Conservation (phyloP, 352 stramenopile genomes). For the Pythium aphanidermatum region DNA sequence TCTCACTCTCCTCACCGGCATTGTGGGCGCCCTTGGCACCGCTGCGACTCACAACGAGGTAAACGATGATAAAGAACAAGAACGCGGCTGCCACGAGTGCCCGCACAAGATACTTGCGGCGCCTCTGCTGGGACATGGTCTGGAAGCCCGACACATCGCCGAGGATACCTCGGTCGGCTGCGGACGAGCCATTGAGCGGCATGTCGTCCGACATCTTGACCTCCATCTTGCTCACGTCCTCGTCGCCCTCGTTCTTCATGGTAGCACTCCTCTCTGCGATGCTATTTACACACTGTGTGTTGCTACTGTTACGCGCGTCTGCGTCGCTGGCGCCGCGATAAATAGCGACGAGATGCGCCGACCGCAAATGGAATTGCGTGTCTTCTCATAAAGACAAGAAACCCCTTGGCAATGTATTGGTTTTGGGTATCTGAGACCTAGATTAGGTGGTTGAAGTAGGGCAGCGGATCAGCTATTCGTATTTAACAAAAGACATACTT, state of each 20-base stretch:
- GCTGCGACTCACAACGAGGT: slow-evolving; percentile 16
- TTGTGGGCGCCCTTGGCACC: not conserved
- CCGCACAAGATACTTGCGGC: slow-evolving; percentile 14
- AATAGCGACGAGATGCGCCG: too few species aligned
- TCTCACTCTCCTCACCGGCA: slow-evolving; percentile 1
- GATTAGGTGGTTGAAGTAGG: too few species aligned
- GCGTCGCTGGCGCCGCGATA: too few species aligned
- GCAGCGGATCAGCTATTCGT: too few species aligned
- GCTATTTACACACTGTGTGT: too few species aligned
- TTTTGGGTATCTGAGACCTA: too few species aligned
- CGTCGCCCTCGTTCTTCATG: slow-evolving; percentile 10
- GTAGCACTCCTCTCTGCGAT: too few species aligned
- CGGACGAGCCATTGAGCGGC: slow-evolving; percentile 19
- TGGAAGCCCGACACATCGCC: slow-evolving; percentile 18
- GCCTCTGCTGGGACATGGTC: slow-evolving; percentile 14
- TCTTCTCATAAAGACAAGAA: too few species aligned
- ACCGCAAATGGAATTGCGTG: too few species aligned
- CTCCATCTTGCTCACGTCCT: slow-evolving; percentile 24
- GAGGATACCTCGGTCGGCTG: slow-evolving; percentile 5
- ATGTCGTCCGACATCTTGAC: slow-evolving; percentile 24
- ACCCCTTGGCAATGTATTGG: too few species aligned
- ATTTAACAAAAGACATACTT: too few species aligned
- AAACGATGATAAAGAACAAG: slow-evolving; percentile 19
- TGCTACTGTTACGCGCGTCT: too few species aligned
- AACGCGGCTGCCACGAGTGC: slow-evolving; percentile 10